These are phyloP conservation scores for Hypoxylon lienhwacheense DNA, from an alignment of 495 filamentous ascomycete genomes.

Conservation along the genomic window DNA sequence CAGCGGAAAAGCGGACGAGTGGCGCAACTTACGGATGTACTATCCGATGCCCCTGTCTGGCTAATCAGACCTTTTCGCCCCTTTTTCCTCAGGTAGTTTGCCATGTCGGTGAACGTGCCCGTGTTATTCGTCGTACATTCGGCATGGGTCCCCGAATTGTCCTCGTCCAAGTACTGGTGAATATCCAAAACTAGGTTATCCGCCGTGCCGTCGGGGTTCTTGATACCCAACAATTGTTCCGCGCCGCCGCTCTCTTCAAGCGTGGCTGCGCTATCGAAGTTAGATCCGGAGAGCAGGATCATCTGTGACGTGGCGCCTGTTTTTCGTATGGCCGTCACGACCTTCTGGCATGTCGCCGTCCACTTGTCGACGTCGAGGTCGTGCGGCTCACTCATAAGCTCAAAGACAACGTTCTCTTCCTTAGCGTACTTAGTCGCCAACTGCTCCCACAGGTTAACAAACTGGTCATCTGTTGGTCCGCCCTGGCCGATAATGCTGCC, in stretches of 20 bases:
- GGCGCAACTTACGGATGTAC: conserved; percentile 40
- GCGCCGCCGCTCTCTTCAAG: conserved; percentile 49
- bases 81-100: conserved; percentile 51
- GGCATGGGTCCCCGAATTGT: conserved; percentile 56
- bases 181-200: conserved; percentile 59
- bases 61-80: conserved; percentile 55
- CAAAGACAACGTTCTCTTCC: conserved; percentile 56
- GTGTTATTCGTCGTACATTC: conserved; percentile 58
- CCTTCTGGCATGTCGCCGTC: conserved; percentile 57
- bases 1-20: too few species aligned
- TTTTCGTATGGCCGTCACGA: conserved; percentile 59
- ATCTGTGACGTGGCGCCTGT: conserved; percentile 60
- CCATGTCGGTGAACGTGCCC: conserved; percentile 51
- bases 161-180: conserved; percentile 58
- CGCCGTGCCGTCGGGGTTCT: conserved; percentile 56
- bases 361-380: conserved; percentile 51
- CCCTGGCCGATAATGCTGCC: conserved; percentile 61
- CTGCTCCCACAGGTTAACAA: conserved; percentile 58
- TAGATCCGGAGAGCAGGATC: conserved; percentile 52
- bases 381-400: conserved; percentile 67
- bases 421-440: conserved; percentile 57
- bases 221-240: conserved; percentile 53
- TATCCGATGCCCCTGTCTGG: conserved; percentile 55
- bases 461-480: conserved; percentile 58
- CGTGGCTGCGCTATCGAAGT: conserved; percentile 52